Evolutionary conservation across 75 land plant species (phyloP), one percentile per base, ranked within the genome.

Genomic region (Selaginella moellendorffii): DNA sequence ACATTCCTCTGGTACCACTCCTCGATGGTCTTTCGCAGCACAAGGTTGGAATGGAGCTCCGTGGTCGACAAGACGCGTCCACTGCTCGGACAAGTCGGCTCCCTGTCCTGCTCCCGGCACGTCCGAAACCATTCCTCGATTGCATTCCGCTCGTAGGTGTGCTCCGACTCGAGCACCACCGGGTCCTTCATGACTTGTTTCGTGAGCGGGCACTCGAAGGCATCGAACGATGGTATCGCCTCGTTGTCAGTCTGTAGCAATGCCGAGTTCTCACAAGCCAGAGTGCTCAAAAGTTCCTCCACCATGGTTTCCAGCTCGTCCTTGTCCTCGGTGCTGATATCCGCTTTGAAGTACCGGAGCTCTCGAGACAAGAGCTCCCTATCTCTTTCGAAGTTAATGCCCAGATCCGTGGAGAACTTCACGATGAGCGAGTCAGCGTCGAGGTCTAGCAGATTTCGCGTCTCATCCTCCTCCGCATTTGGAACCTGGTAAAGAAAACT

Each of bases 151-250:
- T 82, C 84, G 46, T 79, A 82, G 10, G 77, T 73, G 53, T 68
- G 73, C 1, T 66, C 70, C 9, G 79, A 72, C 28, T 82, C 82
- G 2, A 79, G 61, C 18, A 75, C 82, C 26, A 82, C 79, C 0
- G 84, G 84, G 24, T 79, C 82, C 29, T 67, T 73, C 79, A 82
- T 82, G 24, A 82, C 77, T 42, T 82, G 71, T 63, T 78, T 78
- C 0, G 78, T 81, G 28, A 81, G 46, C 0, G 83, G 83, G 46
- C 83, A 81, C 26, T 77, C 29, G 65, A 81, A 81, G 27, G 67
- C 69, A 62, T 66, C 68, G 24, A 72, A 79, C 0, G 78, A 74
- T 1, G 72, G 68, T 27, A 76, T 72, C 9, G 46, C 54, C 21
- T 51, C 69, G 0, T 76, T 36, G 14, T 14, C 14, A 36, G 10